phyloP scores from a whole-genome alignment of 2,329 filamentous ascomycete species.

The Trichophaea hybrida region DNA sequence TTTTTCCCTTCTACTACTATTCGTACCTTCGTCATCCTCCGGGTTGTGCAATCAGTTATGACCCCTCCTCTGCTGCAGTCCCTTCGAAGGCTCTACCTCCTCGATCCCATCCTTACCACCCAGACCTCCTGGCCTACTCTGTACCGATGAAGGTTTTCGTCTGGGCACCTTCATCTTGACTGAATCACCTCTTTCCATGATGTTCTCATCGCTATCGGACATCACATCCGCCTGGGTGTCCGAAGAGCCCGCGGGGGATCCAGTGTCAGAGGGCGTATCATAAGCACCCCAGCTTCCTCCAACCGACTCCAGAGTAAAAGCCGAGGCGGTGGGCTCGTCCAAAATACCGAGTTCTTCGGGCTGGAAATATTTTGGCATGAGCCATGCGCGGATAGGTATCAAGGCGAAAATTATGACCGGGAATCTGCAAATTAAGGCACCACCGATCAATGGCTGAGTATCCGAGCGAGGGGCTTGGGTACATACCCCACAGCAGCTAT shows the following conservation, averaged over 20 bases:
- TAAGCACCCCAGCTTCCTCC: conserved; percentile 45
- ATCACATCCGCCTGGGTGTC: neutral
- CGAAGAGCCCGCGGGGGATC: too few species aligned
- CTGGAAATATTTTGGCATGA: conserved; percentile 49
- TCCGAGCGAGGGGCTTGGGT: neutral
- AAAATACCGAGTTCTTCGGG: conserved; percentile 46
- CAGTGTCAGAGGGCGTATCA: conserved; percentile 12
- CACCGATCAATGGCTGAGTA: neutral
- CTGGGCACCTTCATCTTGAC: conserved; percentile 8
- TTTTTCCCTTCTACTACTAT: neutral
- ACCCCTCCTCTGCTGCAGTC: conserved; percentile 10
- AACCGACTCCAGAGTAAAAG: conserved; percentile 62
- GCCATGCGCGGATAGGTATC: conserved; percentile 49
- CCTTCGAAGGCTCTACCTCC: conserved; percentile 7
- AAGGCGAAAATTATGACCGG: conserved; percentile 58
- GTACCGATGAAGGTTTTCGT: conserved; percentile 9
- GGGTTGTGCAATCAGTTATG: neutral
- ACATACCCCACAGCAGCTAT: conserved; percentile 56
- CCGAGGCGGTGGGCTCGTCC: conserved; percentile 60
- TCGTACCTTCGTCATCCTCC: neutral
- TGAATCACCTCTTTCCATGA: conserved; percentile 17
- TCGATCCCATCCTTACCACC: conserved; percentile 3
- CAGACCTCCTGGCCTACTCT: neutral
- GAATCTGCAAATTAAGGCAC: conserved; percentile 35
- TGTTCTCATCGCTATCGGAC: conserved; percentile 13